These are phyloP conservation scores for Cephaloascus albidus DNA, from an alignment of 805 yeast species.

Conservation along the genomic window DNA sequence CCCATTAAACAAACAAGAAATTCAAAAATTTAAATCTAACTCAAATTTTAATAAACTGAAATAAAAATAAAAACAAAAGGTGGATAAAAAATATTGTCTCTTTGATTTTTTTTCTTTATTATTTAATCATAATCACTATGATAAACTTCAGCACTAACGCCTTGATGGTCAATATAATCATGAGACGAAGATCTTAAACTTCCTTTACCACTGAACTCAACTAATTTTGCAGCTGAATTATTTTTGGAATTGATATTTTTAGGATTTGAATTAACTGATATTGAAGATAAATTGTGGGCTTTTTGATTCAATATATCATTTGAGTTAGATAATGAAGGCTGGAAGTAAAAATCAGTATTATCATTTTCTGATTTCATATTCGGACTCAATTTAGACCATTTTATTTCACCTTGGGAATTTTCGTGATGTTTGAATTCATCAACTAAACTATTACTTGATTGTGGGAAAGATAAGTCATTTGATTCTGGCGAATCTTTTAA, in stretches of 20 bases:
- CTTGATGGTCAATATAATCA: conserved; percentile 4
- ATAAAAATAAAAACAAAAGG: background rate
- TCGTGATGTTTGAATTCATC: conserved; percentile 22
- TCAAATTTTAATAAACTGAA: too few species aligned
- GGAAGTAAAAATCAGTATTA: conserved; percentile 1
- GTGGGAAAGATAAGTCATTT: conserved; percentile 5
- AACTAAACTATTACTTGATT: conserved; percentile 9
- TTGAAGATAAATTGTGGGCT: conserved; percentile 9
- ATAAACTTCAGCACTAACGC: background rate
- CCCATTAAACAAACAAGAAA: background rate
- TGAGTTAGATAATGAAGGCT: background rate
- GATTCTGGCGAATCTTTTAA: conserved; percentile 4
- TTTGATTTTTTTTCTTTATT: background rate
- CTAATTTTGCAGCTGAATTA: conserved; percentile 27
- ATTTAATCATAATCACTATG: background rate
- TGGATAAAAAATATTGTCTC: too few species aligned
- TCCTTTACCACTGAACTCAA: conserved; percentile 36
- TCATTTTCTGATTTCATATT: background rate
- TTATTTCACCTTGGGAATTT: conserved; percentile 17
- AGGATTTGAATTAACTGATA: conserved; percentile 7
- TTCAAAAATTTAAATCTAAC: background rate
- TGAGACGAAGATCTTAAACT: conserved; percentile 30
- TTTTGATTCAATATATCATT: background rate
- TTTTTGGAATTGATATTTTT: conserved; percentile 1
- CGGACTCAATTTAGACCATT: conserved; percentile 15